Evolutionary conservation across 352 stramenopile genomes (phyloP), one percentile per base, ranked within the genome.

Genomic region (Globisporangium echinulatum): DNA sequence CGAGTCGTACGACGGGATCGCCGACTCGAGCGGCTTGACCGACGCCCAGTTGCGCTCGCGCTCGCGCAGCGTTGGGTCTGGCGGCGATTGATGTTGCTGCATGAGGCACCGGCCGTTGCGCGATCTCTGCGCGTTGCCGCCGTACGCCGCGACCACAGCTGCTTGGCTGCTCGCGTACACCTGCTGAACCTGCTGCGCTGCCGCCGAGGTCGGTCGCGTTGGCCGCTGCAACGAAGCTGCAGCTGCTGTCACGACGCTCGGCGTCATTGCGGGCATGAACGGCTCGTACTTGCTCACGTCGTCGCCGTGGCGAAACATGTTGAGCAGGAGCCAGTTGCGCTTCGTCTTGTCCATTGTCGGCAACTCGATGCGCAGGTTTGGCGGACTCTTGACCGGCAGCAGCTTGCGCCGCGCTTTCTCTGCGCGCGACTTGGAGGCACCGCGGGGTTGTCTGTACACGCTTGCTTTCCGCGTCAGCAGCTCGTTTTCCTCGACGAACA

Each of bases 241-340:
- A 38, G 38, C 47, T 4, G 19, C 61, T n/a, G 15, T 47, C 55
- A 33, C 25, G 7, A 13, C 11, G 11, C 40, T 44, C 40, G 40
- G 40, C 40, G 40, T 13, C 7, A 7, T 13, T 43, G 59, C 64
- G 3, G 75, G 65, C 8, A 89, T 62, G 53, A 92, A 92, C 5
- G 74, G 36, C 48, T 87, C 76, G 59, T 88, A 92, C 58, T 92
- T 84, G 66, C 65, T 73, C 14, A 82, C 60, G 33, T 85, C 67
- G 39, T 90, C 73, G 11, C 78, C 78, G 47, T 88, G 75, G 2
- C 80, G 78, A 63, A 92, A 90, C 82, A 92, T 90, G 52, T 92
- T 92, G 49, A 82, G 68, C 15, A 90, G 73, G 17, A 92, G 63
- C 82, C 82, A 92, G 52, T 89, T 77, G 37, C 82, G 73, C 47